phyloP scores from a whole-genome alignment of 2,329 filamentous ascomycete species.

The Claviceps pazoutovae region DNA sequence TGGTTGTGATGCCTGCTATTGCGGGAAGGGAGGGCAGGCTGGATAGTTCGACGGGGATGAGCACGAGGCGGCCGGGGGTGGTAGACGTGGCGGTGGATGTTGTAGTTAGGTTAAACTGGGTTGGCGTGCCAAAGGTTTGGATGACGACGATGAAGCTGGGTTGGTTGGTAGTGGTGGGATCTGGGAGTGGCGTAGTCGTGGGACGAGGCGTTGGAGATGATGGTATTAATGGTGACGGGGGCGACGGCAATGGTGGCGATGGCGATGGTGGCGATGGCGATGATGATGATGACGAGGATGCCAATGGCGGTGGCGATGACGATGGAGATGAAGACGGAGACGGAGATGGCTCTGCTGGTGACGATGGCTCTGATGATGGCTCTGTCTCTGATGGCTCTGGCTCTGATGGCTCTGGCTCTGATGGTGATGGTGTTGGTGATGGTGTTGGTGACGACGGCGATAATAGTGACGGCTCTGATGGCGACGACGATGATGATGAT shows the following conservation, averaged over 20 bases:
- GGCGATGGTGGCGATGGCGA: neutral
- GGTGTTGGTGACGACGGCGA: neutral
- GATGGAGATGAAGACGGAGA: neutral
- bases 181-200: neutral
- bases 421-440: neutral
- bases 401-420: neutral
- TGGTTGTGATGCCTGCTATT: conserved; percentile 1
- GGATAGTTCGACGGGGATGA: conserved; percentile 14
- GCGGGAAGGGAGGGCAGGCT: neutral
- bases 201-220: neutral
- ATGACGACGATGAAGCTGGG: conserved; percentile 12
- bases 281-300: neutral
- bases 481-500: neutral
- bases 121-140: conserved; percentile 15
- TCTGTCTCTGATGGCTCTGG: too few relatives aligned
- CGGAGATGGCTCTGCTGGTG: neutral
- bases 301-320: neutral
- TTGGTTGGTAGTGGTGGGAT: neutral
- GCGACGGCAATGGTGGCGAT: neutral
- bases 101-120: conserved; percentile 3
- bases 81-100: conserved; percentile 3
- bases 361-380: neutral
- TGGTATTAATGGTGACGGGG: neutral
- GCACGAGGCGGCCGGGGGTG: conserved; percentile 12
- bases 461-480: neutral